These are phyloP conservation scores for Phytophthora constricta DNA, from an alignment of 352 stramenopile species.

Conservation along the genomic window DNA sequence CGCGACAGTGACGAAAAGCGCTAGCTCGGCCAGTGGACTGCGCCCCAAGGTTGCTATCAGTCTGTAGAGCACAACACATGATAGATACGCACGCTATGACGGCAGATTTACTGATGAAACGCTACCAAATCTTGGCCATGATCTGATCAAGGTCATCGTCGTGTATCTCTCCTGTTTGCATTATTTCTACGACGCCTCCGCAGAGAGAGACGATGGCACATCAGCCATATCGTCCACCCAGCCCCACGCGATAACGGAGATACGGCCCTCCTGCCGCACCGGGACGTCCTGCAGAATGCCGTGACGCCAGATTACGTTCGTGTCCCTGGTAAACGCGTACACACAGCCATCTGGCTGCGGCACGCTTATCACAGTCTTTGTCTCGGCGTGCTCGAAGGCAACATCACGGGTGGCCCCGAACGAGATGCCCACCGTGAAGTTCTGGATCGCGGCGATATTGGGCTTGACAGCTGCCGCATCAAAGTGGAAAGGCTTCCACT, in stretches of 20 bases:
- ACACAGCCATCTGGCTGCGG: conserved; percentile 94
- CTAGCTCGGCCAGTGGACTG: conserved; percentile 9
- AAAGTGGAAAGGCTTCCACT: conserved; percentile 96
- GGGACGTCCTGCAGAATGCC: conserved; percentile 90
- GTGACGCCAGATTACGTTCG: conserved; percentile 94
- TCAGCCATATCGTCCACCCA: conserved; percentile 81
- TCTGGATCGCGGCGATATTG: conserved; percentile 91
- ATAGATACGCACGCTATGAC: no score
- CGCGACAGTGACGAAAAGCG: conserved; percentile 36
- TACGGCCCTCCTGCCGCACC: conserved; percentile 89
- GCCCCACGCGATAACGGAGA: conserved; percentile 95
- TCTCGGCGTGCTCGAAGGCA: conserved; percentile 90
- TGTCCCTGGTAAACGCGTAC: conserved; percentile 93
- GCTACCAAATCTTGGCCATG: no score
- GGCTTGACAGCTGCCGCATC: conserved; percentile 95
- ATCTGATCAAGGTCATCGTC: no score
- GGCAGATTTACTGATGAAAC: no score
- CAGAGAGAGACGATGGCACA: conserved; percentile 9
- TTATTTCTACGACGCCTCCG: conserved; percentile 21
- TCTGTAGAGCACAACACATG: no score
- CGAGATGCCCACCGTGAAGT: conserved; percentile 95
- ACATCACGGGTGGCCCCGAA: conserved; percentile 93
- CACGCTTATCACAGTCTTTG: conserved; percentile 90
- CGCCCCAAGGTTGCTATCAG: conserved; percentile 34
- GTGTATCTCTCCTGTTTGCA: no score